Conservation (phyloP, 2,329 filamentous ascomycete genomes). For the Verticillium dahliae region DNA sequence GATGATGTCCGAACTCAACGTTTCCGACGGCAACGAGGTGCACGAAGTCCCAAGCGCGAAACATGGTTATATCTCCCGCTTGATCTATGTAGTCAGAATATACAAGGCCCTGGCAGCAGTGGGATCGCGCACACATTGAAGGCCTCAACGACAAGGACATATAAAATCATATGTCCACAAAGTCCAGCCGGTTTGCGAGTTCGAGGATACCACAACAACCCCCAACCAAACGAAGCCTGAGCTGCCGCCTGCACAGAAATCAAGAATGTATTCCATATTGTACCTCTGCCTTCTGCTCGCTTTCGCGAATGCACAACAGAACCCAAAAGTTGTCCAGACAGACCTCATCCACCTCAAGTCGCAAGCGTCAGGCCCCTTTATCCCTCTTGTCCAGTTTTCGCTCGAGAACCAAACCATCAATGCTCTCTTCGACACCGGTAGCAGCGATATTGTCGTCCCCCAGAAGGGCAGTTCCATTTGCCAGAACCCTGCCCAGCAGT, state of each 20-base stretch:
- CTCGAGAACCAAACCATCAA: not conserved
- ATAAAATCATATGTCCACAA: not conserved
- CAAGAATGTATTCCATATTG: not conserved
- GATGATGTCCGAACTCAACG: not conserved
- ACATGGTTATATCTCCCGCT: not conserved
- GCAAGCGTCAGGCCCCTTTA: not conserved
- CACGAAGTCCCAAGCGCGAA: not conserved
- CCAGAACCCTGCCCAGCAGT: not conserved
- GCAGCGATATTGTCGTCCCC: constrained; percentile 3
- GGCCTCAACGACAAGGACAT: not conserved
- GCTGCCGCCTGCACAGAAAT: not conserved
- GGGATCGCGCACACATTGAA: not conserved
- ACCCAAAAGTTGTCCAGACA: not conserved
- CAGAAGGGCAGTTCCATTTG: constrained; percentile 2
- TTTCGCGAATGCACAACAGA: not conserved
- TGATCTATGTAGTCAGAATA: not conserved
- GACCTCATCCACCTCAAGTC: not conserved
- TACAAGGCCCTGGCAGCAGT: not conserved
- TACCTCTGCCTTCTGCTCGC: not conserved
- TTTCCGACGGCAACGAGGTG: not conserved
- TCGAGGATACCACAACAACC: not conserved
- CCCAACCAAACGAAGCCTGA: not conserved
- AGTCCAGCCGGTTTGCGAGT: too few relatives aligned
- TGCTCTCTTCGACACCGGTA: constrained; percentile 4
- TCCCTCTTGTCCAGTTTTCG: not conserved